Evolutionary conservation across 2,329 filamentous ascomycete genomes (phyloP), one percentile per base, ranked within the genome.

Genomic region (Hypoxylon sp.): DNA sequence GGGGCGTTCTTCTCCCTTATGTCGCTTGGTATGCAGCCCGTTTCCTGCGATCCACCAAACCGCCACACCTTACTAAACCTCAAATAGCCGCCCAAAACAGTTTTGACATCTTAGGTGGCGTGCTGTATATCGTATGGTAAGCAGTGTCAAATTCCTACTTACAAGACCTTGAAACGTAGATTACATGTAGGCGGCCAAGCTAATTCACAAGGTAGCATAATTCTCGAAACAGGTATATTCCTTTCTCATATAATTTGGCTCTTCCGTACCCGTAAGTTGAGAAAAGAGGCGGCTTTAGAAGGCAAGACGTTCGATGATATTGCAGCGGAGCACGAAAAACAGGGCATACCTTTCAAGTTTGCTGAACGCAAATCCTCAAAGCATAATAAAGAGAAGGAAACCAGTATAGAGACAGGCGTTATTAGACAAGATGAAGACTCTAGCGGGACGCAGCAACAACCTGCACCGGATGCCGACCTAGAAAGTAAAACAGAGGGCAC

Each of bases 1-100:
- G 89, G 89, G 1, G 89, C 88, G 0, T 82, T 90, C 62, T 90
- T 91, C 75, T 90, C 87, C 0, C 81, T 90, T 21, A 84, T 90
- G 81, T 87, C 88, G 1, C 77, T 90, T 9, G 85, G 86, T 87
- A 79, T 28, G 82, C 25, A 41, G 4, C 13, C n/a, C 19, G 60
- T 17, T 19, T 17, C 4, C 7, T 2, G 5, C 0, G 0, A 11
- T 23, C 21, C 9, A n/a, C 2, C n/a, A 14, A n/a, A n/a, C 3
- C 11, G 6, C 2, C 5, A 2, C 13, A 21, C 50, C 70, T 70
- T 55, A 74, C 41, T 56, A 21, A 43, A 25, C 3, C 4, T 65
- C 21, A 46, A 23, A 30, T 21, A 86, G 88, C 85, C 48, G 87
- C 85, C 0, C 88, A 91, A 72, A 82, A 86, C 23, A 85, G 82